Evolutionary conservation across 2,329 filamentous ascomycete species (phyloP).

Genomic region (Fonsecaea pedrosoi): DNA sequence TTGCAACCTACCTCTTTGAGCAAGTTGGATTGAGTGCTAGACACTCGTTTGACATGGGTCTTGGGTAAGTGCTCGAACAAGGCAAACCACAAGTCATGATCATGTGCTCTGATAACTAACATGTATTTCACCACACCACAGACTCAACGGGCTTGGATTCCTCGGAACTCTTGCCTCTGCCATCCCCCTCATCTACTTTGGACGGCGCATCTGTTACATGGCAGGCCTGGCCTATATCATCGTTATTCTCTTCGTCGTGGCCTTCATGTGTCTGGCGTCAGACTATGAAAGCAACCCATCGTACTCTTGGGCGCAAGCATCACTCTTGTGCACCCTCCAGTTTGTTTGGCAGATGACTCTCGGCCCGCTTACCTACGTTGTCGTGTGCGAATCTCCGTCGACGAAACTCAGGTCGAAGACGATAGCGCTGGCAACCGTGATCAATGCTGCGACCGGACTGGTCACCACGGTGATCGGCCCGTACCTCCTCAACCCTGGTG

Average conservation of each 20-base stretch:
- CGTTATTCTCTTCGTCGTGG: constrained; percentile 43
- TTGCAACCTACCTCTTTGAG: constrained; percentile 50
- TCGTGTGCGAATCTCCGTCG: constrained; percentile 60
- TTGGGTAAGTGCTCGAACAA: constrained; percentile 60
- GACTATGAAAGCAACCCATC: constrained; percentile 41
- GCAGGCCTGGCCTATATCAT: constrained; percentile 42
- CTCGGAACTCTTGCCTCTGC: constrained; percentile 4
- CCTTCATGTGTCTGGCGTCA: constrained; percentile 39
- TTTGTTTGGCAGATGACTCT: constrained; percentile 62
- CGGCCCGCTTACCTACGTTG: constrained; percentile 59
- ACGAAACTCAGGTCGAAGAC: constrained; percentile 61
- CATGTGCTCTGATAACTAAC: not conserved
- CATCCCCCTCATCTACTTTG: constrained; percentile 3
- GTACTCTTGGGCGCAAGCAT: constrained; percentile 44
- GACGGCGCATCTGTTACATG: constrained; percentile 42
- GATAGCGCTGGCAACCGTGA: constrained; percentile 57
- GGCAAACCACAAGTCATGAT: constrained; percentile 53
- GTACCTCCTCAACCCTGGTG: constrained; percentile 46
- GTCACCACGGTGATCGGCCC: constrained; percentile 49
- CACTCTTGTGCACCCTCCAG: constrained; percentile 58
- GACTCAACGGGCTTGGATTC: constrained; percentile 46
- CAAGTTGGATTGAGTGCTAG: constrained; percentile 47
- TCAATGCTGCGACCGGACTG: constrained; percentile 58
- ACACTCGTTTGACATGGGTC: constrained; percentile 64
- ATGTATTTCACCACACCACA: constrained; percentile 44